Evolutionary conservation across 768 basidiomycete genomes (phyloP).

Genomic region (Cystobasidium onofrii): DNA sequence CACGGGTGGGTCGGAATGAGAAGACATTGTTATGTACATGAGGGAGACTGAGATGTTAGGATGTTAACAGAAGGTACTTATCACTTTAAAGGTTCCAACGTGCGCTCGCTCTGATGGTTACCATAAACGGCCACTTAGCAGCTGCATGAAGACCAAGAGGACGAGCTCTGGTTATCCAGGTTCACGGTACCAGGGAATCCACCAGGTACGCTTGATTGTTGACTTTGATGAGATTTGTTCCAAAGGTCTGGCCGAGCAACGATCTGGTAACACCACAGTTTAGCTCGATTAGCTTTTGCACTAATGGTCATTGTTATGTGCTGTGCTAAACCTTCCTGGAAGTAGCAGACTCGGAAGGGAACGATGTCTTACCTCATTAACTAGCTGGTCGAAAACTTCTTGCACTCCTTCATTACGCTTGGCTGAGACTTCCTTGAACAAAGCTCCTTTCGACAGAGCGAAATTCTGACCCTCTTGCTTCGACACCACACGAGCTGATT

Average conservation of each 20-base stretch:
- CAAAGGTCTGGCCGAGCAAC: constrained; percentile 24
- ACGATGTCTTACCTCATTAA: constrained; percentile 26
- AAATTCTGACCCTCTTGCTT: constrained; percentile 14
- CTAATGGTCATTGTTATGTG: background rate
- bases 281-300: background rate
- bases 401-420: constrained; percentile 27
- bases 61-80: too few relatives aligned
- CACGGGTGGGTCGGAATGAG: background rate
- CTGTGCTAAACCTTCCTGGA: background rate
- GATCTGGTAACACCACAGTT: background rate
- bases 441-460: constrained; percentile 16
- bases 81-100: too few relatives aligned
- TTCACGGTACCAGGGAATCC: constrained; percentile 25
- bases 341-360: background rate
- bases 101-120: too few relatives aligned
- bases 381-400: constrained; percentile 22
- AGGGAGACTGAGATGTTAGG: too few relatives aligned
- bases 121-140: background rate
- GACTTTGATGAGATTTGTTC: background rate
- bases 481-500: constrained; percentile 22
- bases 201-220: background rate
- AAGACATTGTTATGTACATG: too few relatives aligned
- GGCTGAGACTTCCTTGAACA: constrained; percentile 17
- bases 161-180: background rate
- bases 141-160: constrained; percentile 8